Evolutionary conservation across 1,139 yeast species (phyloP).

Genomic region (Sugiyamaella novakii): DNA sequence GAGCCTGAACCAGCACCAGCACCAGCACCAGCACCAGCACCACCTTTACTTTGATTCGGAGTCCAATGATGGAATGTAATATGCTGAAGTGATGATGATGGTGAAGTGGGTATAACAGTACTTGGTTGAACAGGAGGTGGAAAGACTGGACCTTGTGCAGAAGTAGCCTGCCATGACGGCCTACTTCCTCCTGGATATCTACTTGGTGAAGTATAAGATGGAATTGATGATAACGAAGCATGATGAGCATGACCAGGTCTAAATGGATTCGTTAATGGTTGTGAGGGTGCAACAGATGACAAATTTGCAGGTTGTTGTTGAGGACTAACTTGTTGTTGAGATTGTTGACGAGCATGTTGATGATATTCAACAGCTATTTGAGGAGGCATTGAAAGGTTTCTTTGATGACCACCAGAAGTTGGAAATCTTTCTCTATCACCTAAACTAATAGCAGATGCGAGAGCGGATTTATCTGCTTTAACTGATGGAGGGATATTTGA

Average conservation of each 20-base stretch:
- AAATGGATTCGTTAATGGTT: conserved; percentile 17
- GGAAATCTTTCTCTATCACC: conserved; percentile 31
- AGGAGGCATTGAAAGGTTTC: conserved; percentile 35
- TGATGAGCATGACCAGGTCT: conserved; percentile 34
- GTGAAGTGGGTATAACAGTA: conserved; percentile 29
- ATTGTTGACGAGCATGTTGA: conserved; percentile 26
- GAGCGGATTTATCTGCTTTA: conserved; percentile 15
- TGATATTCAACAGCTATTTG: conserved; percentile 32
- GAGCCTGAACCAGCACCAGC: conserved; percentile 1
- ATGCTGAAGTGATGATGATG: conserved; percentile 31
- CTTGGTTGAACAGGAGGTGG: conserved; percentile 33
- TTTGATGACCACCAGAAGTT: conserved; percentile 26
- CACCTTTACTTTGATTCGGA: conserved; percentile 33
- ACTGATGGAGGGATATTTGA: conserved; percentile 10
- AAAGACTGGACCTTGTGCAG: conserved; percentile 17
- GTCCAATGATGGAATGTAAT: conserved; percentile 36
- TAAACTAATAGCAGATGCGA: conserved; percentile 21
- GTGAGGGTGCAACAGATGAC: conserved; percentile 10
- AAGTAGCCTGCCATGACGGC: conserved; percentile 20
- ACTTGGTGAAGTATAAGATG: conserved; percentile 25
- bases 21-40: conserved; percentile 2
- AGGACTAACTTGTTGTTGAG: conserved; percentile 26
- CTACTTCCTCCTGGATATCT: conserved; percentile 20
- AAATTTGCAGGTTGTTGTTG: conserved; percentile 24
- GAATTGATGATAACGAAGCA: conserved; percentile 33